Conservation (phyloP, 495 filamentous ascomycete genomes). For the Margaritispora aquatica region DNA sequence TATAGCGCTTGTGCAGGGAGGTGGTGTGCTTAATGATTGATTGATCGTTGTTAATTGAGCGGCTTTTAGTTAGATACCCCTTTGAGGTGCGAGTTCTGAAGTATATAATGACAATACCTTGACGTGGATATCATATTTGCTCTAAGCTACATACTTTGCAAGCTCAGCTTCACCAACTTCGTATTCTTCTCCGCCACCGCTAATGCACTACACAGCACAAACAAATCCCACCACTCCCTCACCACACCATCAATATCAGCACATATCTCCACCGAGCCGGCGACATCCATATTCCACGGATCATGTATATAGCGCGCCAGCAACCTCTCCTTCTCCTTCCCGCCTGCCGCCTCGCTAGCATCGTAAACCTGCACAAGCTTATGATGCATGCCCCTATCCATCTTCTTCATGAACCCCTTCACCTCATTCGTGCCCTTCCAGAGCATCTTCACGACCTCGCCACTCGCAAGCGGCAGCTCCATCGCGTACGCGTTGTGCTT, state of each 20-base stretch:
- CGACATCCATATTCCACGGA: constrained; percentile 6
- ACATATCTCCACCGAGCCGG: background rate
- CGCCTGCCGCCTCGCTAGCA: too few relatives aligned
- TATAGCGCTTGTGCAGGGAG: background rate
- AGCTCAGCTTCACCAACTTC: background rate
- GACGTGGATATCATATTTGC: background rate
- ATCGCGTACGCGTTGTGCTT: background rate
- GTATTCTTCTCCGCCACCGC: background rate
- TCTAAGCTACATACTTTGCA: too few relatives aligned
- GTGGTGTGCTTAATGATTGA: background rate
- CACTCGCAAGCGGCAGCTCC: background rate
- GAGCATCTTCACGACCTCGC: background rate
- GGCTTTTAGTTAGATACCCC: background rate
- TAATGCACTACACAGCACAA: background rate
- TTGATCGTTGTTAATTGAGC: background rate
- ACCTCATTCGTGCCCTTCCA: constrained; percentile 2
- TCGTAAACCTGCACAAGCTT: constrained; percentile 3
- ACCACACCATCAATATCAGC: background rate
- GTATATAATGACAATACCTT: background rate
- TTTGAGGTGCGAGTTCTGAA: background rate
- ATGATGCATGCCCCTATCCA: constrained; percentile 7
- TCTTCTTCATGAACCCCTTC: constrained; percentile 6
- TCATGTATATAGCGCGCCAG: constrained; percentile 1
- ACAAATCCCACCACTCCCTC: background rate
- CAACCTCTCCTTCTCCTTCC: background rate